phyloP scores from a whole-genome alignment of 1,284 basidiomycete species.

The Ganoderma meredithae region DNA sequence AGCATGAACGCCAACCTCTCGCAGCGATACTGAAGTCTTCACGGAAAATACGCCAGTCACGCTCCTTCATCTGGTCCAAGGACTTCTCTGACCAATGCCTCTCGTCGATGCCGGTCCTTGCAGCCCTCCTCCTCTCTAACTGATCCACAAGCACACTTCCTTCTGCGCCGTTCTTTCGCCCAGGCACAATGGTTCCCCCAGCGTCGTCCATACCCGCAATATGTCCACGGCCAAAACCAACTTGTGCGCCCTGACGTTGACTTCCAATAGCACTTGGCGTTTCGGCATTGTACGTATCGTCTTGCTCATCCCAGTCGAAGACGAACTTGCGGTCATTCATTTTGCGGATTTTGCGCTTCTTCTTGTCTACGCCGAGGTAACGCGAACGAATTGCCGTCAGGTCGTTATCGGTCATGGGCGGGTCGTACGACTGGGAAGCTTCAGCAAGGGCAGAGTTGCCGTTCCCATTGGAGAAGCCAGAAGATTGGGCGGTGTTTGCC shows the following conservation, averaged over 20 bases:
- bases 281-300: constrained; percentile 85
- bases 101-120: constrained; percentile 85
- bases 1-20: constrained; percentile 60
- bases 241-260: constrained; percentile 79
- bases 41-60: constrained; percentile 99
- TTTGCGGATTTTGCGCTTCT: constrained; percentile 93
- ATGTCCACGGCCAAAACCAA: constrained; percentile 87
- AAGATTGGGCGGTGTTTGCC: constrained; percentile 55
- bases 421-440: constrained; percentile 59
- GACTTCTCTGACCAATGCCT: constrained; percentile 98
- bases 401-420: constrained; percentile 79
- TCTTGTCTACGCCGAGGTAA: constrained; percentile 91
- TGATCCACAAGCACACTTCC: constrained; percentile 74
- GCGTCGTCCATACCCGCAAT: constrained; percentile 89
- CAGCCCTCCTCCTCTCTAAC: constrained; percentile 83
- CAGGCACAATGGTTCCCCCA: constrained; percentile 47
- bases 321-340: constrained; percentile 96
- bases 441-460: constrained; percentile 39
- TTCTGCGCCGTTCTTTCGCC: constrained; percentile 41
- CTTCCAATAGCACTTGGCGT: constrained; percentile 68
- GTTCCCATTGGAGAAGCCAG: constrained; percentile 26
- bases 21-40: constrained; percentile 98
- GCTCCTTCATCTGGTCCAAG: constrained; percentile 92
- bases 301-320: constrained; percentile 98
- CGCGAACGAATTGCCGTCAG: constrained; percentile 83